Evolutionary conservation across 1,284 basidiomycete species (phyloP).

Genomic region (Inonotus hispidus): DNA sequence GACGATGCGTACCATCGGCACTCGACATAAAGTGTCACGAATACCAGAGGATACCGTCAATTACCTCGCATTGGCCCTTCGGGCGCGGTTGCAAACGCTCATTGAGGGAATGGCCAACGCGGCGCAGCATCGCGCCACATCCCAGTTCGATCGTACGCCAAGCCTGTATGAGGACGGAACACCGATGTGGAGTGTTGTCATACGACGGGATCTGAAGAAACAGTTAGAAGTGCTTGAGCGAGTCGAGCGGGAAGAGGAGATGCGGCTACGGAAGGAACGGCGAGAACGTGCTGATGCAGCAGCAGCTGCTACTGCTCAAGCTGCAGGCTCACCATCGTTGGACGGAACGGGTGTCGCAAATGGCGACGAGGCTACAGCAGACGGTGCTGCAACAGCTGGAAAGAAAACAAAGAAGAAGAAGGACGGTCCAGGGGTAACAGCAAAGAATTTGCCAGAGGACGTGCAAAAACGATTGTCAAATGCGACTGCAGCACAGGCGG

Average conservation of each 20-base stretch:
- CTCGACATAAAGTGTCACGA: slow-evolving; percentile 56
- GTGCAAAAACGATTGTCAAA: slow-evolving; percentile 86
- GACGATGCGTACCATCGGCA: slow-evolving; percentile 58
- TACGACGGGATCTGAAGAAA: slow-evolving; percentile 70
- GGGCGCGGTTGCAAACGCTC: slow-evolving; percentile 68
- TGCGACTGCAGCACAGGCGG: slow-evolving; percentile 79
- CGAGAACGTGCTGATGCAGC: slow-evolving; percentile 68
- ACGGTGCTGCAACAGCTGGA: slow-evolving; percentile 33
- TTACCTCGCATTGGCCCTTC: slow-evolving; percentile 74
- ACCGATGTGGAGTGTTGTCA: slow-evolving; percentile 75
- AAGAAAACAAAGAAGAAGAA: slow-evolving; percentile 79
- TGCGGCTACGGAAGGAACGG: slow-evolving; percentile 61
- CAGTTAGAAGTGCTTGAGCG: slow-evolving; percentile 69
- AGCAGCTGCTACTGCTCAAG: slow-evolving; percentile 54
- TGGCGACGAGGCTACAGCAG: slow-evolving; percentile 31
- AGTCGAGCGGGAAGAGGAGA: slow-evolving; percentile 77
- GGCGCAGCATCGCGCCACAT: slow-evolving; percentile 61
- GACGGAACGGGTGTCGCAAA: slow-evolving; percentile 29
- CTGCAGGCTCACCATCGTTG: slow-evolving; percentile 20
- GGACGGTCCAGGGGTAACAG: slow-evolving; percentile 77
- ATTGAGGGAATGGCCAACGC: slow-evolving; percentile 67
- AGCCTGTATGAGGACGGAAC: slow-evolving; percentile 55
- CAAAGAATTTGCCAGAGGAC: slow-evolving; percentile 83
- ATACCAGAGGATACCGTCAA: slow-evolving; percentile 69
- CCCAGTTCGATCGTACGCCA: slow-evolving; percentile 64